These are phyloP conservation scores for Scortechinia acanthostroma DNA, from an alignment of 2,329 filamentous ascomycete genomes.

Conservation along the genomic window DNA sequence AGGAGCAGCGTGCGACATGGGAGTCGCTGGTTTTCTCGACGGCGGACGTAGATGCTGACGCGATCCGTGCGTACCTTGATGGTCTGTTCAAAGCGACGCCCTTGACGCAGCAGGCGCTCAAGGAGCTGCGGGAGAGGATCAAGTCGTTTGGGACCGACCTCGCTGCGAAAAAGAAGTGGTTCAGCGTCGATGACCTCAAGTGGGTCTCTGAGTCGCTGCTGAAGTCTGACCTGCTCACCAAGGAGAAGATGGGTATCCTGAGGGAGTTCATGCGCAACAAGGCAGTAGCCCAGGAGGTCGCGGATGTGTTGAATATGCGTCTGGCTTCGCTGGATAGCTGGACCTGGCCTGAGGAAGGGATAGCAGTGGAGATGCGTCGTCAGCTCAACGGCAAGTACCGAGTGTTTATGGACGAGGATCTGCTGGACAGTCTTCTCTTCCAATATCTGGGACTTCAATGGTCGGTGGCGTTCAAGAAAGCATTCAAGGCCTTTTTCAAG, in stretches of 20 bases:
- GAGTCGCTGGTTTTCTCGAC: constrained; percentile 32
- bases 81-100: constrained; percentile 26
- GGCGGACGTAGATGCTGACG: constrained; percentile 20
- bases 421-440: constrained; percentile 40
- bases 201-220: constrained; percentile 32
- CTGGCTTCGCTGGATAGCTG: constrained; percentile 32
- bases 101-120: constrained; percentile 14
- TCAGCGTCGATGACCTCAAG: constrained; percentile 20
- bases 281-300: constrained; percentile 35
- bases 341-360: constrained; percentile 30
- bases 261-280: constrained; percentile 30
- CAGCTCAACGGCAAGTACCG: constrained; percentile 38
- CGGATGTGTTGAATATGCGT: constrained; percentile 43
- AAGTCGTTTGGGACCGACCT: constrained; percentile 18
- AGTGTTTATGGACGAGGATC: constrained; percentile 41
- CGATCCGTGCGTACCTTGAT: constrained; percentile 28
- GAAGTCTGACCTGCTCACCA: constrained; percentile 31
- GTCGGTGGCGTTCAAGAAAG: constrained; percentile 31
- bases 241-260: constrained; percentile 30
- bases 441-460: constrained; percentile 38
- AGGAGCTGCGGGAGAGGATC: constrained; percentile 14
- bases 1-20: constrained; percentile 30
- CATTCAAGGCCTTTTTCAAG: constrained; percentile 20
- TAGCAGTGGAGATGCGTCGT: constrained; percentile 32
- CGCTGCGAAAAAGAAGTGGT: constrained; percentile 16